Evolutionary conservation across 805 yeast species (phyloP).

Genomic region (Henningerozyma blattae): DNA sequence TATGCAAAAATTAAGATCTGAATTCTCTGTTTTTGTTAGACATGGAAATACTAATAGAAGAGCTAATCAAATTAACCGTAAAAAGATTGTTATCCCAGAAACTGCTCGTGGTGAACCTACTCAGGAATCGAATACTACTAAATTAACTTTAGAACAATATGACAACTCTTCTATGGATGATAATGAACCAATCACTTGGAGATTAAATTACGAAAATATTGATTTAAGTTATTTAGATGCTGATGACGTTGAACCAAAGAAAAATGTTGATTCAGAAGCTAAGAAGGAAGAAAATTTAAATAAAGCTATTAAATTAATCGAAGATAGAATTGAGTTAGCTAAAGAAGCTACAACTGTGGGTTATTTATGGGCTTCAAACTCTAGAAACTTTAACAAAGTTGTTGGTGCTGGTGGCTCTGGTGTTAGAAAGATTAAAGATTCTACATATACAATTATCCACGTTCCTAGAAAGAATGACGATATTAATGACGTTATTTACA

Average conservation of each 20-base stretch:
- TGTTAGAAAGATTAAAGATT: slow-evolving; percentile 47
- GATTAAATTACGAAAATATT: slow-evolving; percentile 34
- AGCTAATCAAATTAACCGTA: slow-evolving; percentile 39
- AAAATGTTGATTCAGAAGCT: slow-evolving; percentile 31
- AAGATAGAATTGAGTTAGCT: slow-evolving; percentile 37
- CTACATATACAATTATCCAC: slow-evolving; percentile 44
- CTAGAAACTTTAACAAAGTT: slow-evolving; percentile 43
- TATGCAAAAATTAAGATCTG: slow-evolving; percentile 39
- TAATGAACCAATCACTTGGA: slow-evolving; percentile 46
- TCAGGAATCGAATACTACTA: slow-evolving; percentile 35
- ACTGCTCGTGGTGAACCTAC: slow-evolving; percentile 23
- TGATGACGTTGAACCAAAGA: slow-evolving; percentile 31
- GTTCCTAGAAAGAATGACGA: slow-evolving; percentile 51
- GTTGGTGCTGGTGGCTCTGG: slow-evolving; percentile 71
- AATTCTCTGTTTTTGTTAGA: slow-evolving; percentile 44
- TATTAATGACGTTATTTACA: slow-evolving; percentile 38
- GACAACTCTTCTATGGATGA: slow-evolving; percentile 15
- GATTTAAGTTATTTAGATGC: slow-evolving; percentile 19
- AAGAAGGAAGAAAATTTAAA: slow-evolving; percentile 36
- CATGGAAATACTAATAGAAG: slow-evolving; percentile 40
- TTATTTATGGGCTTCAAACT: slow-evolving; percentile 48
- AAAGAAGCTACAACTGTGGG: slow-evolving; percentile 37
- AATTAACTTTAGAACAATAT: slow-evolving; percentile 23
- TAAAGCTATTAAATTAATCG: slow-evolving; percentile 27
- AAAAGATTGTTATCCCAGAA: slow-evolving; percentile 35